Evolutionary conservation across 2,329 filamentous ascomycete species (phyloP).

Genomic region (Cephalotrichum gorgonifer): DNA sequence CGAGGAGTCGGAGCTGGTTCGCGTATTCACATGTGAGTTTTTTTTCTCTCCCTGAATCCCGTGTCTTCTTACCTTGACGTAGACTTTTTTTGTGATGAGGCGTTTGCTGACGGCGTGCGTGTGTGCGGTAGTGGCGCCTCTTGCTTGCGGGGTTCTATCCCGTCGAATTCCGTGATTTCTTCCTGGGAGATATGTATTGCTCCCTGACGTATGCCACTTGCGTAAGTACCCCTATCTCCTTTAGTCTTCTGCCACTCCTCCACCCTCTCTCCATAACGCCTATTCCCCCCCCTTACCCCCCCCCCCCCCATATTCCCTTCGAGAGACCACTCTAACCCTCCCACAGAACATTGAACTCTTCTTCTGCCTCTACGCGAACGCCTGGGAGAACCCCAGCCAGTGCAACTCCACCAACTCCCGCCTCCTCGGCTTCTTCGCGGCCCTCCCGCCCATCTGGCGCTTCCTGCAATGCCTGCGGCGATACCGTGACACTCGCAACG

Average conservation of each 20-base stretch:
- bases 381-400: constrained; percentile 60
- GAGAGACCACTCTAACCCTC: background rate
- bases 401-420: constrained; percentile 85
- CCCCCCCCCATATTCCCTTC: background rate
- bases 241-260: too few relatives aligned
- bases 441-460: constrained; percentile 82
- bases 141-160: constrained; percentile 78
- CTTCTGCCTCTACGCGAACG: constrained; percentile 81
- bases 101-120: too few relatives aligned
- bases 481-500: constrained; percentile 75
- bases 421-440: constrained; percentile 70
- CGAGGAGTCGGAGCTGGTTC: constrained; percentile 75
- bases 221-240: constrained; percentile 4
- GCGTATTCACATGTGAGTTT: constrained; percentile 66
- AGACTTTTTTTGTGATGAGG: too few relatives aligned
- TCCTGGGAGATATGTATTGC: constrained; percentile 95
- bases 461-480: constrained; percentile 83
- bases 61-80: too few relatives aligned
- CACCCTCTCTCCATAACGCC: too few relatives aligned
- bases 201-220: constrained; percentile 75
- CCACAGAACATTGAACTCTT: constrained; percentile 77
- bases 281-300: too few relatives aligned
- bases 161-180: constrained; percentile 96
- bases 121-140: constrained; percentile 57
- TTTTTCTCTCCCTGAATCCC: too few relatives aligned